Base-by-base conservation (phyloP, 2,329 filamentous ascomycete genomes). In the Diaporthe longicolla region DNA sequence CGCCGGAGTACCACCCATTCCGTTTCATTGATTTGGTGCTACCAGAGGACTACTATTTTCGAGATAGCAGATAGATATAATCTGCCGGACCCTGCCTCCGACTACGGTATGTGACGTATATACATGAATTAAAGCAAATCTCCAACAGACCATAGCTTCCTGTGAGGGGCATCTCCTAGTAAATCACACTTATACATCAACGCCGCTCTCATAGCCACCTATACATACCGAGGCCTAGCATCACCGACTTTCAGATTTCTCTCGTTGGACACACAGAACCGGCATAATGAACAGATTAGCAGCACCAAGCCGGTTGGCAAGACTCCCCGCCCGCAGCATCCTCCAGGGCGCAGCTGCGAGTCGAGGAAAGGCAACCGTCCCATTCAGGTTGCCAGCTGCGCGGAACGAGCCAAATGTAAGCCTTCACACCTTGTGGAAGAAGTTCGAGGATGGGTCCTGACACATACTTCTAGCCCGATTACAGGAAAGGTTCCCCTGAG, bases 331-430 rank as follows among this genome's bases (percentile, higher is more conserved):
- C 13, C 48, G n/a, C 63, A 68, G 40, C 63, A 9, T 13, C 63
- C 43, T 70, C 24, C 68, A 32, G 52, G 24, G 37, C 29, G 37
- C 7, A 74, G 19, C 68, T 37, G 52, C 68, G 43, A 57, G 32
- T 35, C 68, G 52, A 58, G 55, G 37, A 19, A 79, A 80, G 35
- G 75, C 78, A 0, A 82, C 79, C 10, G 72, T 77, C 2, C 81
- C 81, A 5, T 82, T 82, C 75, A 78, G 78, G 24, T 70, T 82
- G 9, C 81, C 81, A 4, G 79, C 77, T 37, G 76, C 79, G 54
- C 77, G 80, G 43, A 82, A 82, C 61, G 81, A 82, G 76, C 80
- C 80, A 50, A 82, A 82, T 70, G 81, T 82, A 35, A 74, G 80
- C 70, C 4, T 50, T 9, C 21, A 13, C 2, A 35, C 29, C 4